Conservation (phyloP, 2,329 filamentous ascomycete genomes). For the Rhinocladiella similis region DNA sequence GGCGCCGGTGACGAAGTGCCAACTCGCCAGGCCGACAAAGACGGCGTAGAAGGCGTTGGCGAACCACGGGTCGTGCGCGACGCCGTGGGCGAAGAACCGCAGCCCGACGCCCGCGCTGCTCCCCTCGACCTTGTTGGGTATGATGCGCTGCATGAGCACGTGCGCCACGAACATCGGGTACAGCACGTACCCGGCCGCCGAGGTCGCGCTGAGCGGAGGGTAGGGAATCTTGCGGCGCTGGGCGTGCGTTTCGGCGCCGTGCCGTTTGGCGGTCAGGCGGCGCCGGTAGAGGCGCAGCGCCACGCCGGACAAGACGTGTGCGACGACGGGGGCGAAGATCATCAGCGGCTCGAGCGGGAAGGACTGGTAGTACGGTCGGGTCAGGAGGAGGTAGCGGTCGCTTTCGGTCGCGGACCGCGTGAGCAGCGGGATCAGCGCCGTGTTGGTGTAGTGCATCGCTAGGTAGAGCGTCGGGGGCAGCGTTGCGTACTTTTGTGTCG, state of each 20-base stretch:
- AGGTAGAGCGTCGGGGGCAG: conserved; percentile 80
- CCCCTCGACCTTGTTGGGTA: conserved; percentile 76
- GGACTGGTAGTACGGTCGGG: conserved; percentile 89
- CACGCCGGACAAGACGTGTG: conserved; percentile 76
- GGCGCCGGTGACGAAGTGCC: conserved; percentile 81
- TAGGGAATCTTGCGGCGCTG: conserved; percentile 55
- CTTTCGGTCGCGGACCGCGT: conserved; percentile 72
- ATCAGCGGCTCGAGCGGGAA: conserved; percentile 76
- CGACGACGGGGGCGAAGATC: conserved; percentile 70
- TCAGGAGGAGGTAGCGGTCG: conserved; percentile 85
- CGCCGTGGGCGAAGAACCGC: conserved; percentile 81
- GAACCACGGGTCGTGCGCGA: conserved; percentile 67
- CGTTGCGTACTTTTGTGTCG: conserved; percentile 84
- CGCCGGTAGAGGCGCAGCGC: conserved; percentile 74
- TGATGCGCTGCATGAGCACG: conserved; percentile 70
- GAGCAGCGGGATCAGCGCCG: conserved; percentile 74
- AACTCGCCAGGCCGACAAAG: conserved; percentile 67
- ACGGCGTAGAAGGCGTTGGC: conserved; percentile 70
- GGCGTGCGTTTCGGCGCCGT: conserved; percentile 67
- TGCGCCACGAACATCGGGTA: conserved; percentile 68
- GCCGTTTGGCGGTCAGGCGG: conserved; percentile 68
- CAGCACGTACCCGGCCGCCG: conserved; percentile 71
- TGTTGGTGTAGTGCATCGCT: conserved; percentile 75
- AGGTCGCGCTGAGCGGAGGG: conserved; percentile 71
- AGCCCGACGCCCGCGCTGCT: conserved; percentile 84